Base-by-base conservation (phyloP, 768 basidiomycete species). In the Hericium erinaceus region DNA sequence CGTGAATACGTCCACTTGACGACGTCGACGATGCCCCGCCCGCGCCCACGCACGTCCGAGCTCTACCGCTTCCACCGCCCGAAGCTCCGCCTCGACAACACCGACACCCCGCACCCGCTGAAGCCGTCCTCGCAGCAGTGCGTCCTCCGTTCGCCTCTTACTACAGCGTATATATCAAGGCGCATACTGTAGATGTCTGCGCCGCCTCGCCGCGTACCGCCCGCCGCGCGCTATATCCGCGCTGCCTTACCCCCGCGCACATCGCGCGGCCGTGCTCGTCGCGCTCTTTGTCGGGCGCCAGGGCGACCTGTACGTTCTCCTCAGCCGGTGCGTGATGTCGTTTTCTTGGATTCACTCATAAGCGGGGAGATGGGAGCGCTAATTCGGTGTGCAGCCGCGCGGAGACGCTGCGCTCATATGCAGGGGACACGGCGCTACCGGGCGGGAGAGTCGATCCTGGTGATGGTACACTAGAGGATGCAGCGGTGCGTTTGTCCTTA, bases 361-460 rank as follows among this genome's bases (percentile, higher is more conserved):
- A 1, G 46, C n/a, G 12, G 39, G 22, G 20, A 18, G 22, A 33
- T 28, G 3, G 2, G 22, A 2, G n/a, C 52, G 20, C 24, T 15
- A 26, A 22, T 20, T 18, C 46, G 49, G 28, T 48, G 24, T 54
- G 33, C 52, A 95, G 92, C 60, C 84, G 92, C 2, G 83, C 92
- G 1, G 76, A 85, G 0, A 80, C 80, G 3, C 72, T 95, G 63
- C 75, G 83, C 39, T 78, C 85, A 9, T 95, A 89, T 64, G 88
- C 92, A 0, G 90, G 90, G 0, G 93, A 95, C 67, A 95, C 93
- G 0, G 87, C 90, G 1, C 71, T 95, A 4, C 93, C 92, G 0
- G 92, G 93, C 6, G 92, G 93, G 0, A 91, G 85, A 66, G 77
- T 85, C 7, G 92, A 95, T 15, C 73, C 74, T 2, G 75, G 72